Conservation (phyloP, 2,329 filamentous ascomycete species). For the Monilinia fructicola region DNA sequence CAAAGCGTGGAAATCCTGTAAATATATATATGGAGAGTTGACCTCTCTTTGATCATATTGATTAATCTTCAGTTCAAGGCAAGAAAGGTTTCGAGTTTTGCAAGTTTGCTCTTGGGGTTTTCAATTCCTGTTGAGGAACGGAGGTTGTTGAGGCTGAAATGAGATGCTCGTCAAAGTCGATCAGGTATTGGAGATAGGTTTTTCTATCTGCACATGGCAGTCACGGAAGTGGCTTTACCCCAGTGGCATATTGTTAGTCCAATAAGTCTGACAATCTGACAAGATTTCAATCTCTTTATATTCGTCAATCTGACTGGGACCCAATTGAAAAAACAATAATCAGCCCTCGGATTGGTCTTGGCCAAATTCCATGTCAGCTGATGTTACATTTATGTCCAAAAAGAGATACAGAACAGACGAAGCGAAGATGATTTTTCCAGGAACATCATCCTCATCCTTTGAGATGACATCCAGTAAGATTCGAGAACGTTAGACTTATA, state of each 20-base stretch:
- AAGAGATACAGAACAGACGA: slow-evolving; percentile 1
- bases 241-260: background rate
- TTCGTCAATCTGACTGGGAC: slow-evolving; percentile 3
- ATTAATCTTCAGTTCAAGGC: background rate
- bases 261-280: slow-evolving; percentile 2
- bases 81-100: background rate
- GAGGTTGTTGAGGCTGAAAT: background rate
- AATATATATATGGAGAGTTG: too few relatives aligned
- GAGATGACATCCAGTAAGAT: slow-evolving; percentile 2
- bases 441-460: slow-evolving; percentile 17
- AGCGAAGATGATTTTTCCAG: slow-evolving; percentile 13
- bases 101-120: background rate
- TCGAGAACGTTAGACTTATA: slow-evolving; percentile 5
- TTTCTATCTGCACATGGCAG: slow-evolving; percentile 2
- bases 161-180: background rate
- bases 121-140: background rate
- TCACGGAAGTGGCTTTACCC: background rate
- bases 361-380: slow-evolving; percentile 19
- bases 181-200: background rate
- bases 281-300: slow-evolving; percentile 4
- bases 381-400: slow-evolving; percentile 9
- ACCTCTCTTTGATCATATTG: background rate
- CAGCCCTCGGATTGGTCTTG: slow-evolving; percentile 11
- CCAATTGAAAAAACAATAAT: background rate
- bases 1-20: too few relatives aligned